These are phyloP conservation scores for Penicillium expansum DNA, from an alignment of 2,329 filamentous ascomycete genomes.

Conservation along the genomic window DNA sequence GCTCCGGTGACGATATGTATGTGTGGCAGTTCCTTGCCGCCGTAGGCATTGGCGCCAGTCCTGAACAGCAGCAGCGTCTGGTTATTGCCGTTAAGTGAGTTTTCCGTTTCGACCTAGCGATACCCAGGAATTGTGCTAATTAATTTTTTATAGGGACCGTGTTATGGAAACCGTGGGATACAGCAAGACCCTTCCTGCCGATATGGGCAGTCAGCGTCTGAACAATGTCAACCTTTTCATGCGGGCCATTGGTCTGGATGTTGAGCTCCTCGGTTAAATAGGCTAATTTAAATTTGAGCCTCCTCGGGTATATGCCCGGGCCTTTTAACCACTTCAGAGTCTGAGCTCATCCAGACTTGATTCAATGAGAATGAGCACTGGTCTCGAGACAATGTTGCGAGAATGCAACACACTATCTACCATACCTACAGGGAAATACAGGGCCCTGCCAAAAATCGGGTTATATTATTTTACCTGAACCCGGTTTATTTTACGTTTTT, in stretches of 20 bases:
- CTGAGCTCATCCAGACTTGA: background rate
- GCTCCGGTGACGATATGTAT: slow-evolving; percentile 87
- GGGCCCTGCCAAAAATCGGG: background rate
- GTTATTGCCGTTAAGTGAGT: slow-evolving; percentile 84
- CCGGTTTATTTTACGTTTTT: slow-evolving; percentile 2
- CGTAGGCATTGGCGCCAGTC: slow-evolving; percentile 87
- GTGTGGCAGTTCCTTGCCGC: slow-evolving; percentile 98
- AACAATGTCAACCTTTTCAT: slow-evolving; percentile 97
- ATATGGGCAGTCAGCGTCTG: slow-evolving; percentile 78
- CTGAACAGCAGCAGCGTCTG: slow-evolving; percentile 90
- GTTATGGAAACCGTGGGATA: slow-evolving; percentile 93
- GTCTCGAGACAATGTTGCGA: background rate
- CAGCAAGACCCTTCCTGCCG: slow-evolving; percentile 81
- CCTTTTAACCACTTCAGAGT: background rate
- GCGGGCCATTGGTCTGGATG: slow-evolving; percentile 97
- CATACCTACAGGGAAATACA: background rate
- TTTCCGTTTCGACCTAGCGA: background rate
- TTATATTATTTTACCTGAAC: background rate
- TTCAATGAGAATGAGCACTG: background rate
- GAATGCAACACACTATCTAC: background rate
- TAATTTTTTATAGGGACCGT: slow-evolving; percentile 58
- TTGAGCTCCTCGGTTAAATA: slow-evolving; percentile 66
- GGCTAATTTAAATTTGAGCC: background rate
- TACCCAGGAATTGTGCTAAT: slow-evolving; percentile 15
- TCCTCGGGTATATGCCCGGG: background rate